phyloP scores from a whole-genome alignment of 2,329 filamentous ascomycete species.

The Chalaropsis ovoidea region DNA sequence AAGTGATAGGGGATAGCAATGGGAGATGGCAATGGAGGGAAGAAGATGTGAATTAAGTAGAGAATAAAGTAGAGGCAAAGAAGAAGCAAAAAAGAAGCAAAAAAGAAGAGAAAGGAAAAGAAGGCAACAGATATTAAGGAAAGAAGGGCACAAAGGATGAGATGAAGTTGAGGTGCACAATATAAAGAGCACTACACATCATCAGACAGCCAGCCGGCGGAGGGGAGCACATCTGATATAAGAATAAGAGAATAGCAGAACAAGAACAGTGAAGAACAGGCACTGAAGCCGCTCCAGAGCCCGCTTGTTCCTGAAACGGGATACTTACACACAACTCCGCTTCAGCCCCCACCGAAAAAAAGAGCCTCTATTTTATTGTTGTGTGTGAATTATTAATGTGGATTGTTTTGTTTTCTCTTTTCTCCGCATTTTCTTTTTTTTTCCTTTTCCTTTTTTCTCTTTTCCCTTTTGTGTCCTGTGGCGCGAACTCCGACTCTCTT shows the following conservation, averaged over 20 bases:
- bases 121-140: background rate
- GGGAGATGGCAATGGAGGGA: background rate
- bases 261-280: background rate
- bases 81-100: background rate
- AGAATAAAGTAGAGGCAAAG: background rate
- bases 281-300: too few species aligned
- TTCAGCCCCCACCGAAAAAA: background rate
- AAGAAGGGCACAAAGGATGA: background rate
- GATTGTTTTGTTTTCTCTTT: background rate
- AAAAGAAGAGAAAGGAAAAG: background rate
- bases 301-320: background rate
- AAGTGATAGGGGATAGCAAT: background rate
- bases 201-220: background rate
- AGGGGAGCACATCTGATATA: background rate
- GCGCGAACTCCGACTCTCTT: background rate
- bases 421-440: background rate
- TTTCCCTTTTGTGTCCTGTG: background rate
- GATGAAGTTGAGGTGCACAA: background rate
- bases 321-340: constrained; percentile 1
- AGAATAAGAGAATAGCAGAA: constrained; percentile 20
- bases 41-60: background rate
- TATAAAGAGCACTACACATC: background rate
- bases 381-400: background rate
- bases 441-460: background rate
- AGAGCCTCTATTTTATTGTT: background rate